Evolutionary conservation across 164 flowering plant genomes (phyloP).

Genomic region (Vitis labrusca): DNA sequence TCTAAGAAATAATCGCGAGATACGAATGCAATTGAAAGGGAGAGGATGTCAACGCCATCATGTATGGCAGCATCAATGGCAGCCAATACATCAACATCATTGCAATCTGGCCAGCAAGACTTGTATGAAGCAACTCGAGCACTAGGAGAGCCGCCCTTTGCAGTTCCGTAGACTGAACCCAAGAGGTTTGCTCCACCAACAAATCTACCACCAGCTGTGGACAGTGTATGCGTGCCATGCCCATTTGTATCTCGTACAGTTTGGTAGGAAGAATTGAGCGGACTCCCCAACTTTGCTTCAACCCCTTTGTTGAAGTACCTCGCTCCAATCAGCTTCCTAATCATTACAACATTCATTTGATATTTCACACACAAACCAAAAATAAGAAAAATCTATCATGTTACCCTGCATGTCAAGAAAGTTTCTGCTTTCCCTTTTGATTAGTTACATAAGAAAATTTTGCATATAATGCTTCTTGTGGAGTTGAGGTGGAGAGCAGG

Average conservation of each 20-base stretch:
- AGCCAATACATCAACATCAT: conserved; percentile 16
- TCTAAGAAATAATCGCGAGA: background rate
- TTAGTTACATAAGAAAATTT: no score
- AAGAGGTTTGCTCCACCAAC: conserved; percentile 6
- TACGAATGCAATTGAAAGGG: conserved; percentile 10
- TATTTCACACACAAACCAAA: no score
- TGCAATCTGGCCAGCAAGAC: conserved; percentile 23
- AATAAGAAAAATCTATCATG: no score
- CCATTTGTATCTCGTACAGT: background rate
- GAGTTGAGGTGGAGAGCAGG: no score
- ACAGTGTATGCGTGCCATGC: no score
- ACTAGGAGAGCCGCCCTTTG: conserved; percentile 19
- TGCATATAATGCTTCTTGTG: no score
- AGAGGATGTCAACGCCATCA: conserved; percentile 30
- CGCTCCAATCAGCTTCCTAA: no score
- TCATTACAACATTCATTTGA: no score
- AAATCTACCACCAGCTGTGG: no score
- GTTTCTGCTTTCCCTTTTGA: no score
- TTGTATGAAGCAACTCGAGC: conserved; percentile 27
- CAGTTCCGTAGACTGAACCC: conserved; percentile 14
- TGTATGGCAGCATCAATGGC: conserved; percentile 26
- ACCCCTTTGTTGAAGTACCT: background rate
- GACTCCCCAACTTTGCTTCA: background rate
- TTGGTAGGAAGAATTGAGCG: background rate
- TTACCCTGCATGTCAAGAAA: no score